phyloP scores from a whole-genome alignment of 2,329 filamentous ascomycete genomes.

The Cordyceps farinosa region DNA sequence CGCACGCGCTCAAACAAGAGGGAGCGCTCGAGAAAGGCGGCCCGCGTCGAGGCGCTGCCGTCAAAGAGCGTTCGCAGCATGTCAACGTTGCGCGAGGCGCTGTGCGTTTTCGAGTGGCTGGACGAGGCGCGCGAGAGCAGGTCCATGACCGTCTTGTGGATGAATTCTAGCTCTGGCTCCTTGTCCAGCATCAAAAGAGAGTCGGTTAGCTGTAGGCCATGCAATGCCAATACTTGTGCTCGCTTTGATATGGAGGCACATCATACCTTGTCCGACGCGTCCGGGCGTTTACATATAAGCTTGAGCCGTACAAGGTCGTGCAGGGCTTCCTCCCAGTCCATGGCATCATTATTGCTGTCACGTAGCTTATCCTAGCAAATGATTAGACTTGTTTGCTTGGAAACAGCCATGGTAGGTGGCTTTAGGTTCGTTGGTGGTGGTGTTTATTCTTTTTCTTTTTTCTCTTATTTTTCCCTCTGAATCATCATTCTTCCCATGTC shows the following conservation, averaged over 20 bases:
- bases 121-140: slow-evolving; percentile 44
- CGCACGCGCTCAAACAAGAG: slow-evolving; percentile 59
- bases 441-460: no score
- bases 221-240: no score
- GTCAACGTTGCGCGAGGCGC: slow-evolving; percentile 45
- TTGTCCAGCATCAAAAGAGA: background rate
- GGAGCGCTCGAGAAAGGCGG: slow-evolving; percentile 61
- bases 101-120: slow-evolving; percentile 33
- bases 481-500: background rate
- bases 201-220: no score
- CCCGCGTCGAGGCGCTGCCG: slow-evolving; percentile 45
- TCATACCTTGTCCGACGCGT: slow-evolving; percentile 39
- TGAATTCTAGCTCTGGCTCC: slow-evolving; percentile 45
- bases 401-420: no score
- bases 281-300: slow-evolving; percentile 36
- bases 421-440: no score
- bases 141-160: slow-evolving; percentile 42
- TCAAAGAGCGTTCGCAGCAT: slow-evolving; percentile 44
- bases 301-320: slow-evolving; percentile 43
- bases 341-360: slow-evolving; percentile 27
- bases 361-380: slow-evolving; percentile 31
- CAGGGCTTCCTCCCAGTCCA: slow-evolving; percentile 44
- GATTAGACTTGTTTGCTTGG: background rate
- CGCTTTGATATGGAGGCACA: background rate
- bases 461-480: no score